Evolutionary conservation across 345 rosid species (phyloP).

Genomic region (Noccaea caerulescens): DNA sequence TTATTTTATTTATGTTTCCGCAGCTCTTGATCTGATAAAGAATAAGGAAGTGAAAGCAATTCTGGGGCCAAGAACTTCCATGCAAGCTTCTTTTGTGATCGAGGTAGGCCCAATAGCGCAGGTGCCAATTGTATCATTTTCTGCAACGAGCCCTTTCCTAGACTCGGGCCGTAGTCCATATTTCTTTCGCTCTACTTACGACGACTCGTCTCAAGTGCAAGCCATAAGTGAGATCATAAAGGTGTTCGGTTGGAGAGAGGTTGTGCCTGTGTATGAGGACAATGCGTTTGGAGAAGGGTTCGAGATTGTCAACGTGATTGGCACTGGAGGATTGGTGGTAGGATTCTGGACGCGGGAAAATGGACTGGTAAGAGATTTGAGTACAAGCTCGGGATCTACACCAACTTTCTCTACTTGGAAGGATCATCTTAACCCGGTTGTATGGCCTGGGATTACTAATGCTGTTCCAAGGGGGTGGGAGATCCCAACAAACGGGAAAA

Average conservation of each 20-base stretch:
- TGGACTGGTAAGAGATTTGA: conserved; percentile 33
- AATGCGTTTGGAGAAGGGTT: conserved; percentile 50
- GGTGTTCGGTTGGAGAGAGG: conserved; percentile 62
- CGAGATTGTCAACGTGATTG: conserved; percentile 53
- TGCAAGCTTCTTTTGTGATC: conserved; percentile 47
- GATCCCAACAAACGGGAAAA: conserved; percentile 27
- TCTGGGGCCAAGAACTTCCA: conserved; percentile 49
- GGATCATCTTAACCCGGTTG: conserved; percentile 22
- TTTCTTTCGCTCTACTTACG: conserved; percentile 49
- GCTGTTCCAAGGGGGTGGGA: conserved; percentile 33
- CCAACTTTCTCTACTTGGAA: conserved; percentile 32
- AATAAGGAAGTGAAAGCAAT: conserved; percentile 56
- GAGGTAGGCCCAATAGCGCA: conserved; percentile 53
- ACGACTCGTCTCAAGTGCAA: conserved; percentile 50
- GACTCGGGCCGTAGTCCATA: conserved; percentile 45
- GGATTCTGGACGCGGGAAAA: conserved; percentile 53
- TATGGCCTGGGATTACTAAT: conserved; percentile 46
- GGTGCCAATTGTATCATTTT: conserved; percentile 54
- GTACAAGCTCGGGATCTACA: conserved; percentile 1
- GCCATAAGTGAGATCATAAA: conserved; percentile 48
- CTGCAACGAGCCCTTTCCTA: conserved; percentile 56
- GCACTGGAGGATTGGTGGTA: conserved; percentile 30
- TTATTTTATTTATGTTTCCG: too few relatives aligned
- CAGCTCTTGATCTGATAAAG: conserved; percentile 57
- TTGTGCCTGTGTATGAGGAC: conserved; percentile 48